Evolutionary conservation across 106 monocot genomes (phyloP), one percentile per base, ranked within the genome.

Genomic region (Apostasia ramifera): DNA sequence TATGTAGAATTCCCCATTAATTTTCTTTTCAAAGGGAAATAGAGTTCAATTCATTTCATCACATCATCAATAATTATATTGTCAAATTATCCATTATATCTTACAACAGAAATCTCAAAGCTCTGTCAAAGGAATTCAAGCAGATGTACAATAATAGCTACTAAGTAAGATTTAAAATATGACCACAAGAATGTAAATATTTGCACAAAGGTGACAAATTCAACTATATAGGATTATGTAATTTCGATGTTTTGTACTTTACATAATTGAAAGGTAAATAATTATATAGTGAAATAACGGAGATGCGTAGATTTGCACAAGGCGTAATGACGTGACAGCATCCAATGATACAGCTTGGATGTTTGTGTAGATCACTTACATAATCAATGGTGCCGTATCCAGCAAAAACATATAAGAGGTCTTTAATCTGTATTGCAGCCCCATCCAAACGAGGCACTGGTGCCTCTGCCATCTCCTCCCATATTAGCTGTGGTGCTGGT

Each of bases 361-460:
- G 26, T 26, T 26, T 26, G 26, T 26, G 26, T 55, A 71, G 43
- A 50, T 43, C 69, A 41, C 93, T 89, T 73, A 93, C 93, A 83
- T 75, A 76, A 69, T 89, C 74, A 76, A 93, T 93, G 67, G 81
- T 86, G 41, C 88, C 88, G 67, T 95, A 91, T 73, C 88, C 95
- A 74, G 88, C 88, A 74, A 95, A 88, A 8, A 95, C 91, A 60
- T 78, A 95, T 40, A 91, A 66, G 12, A 88, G 84, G 75, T 95
- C 73, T 76, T 86, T 82, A 52, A 88, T 84, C 74, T 95, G 95
- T 26, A 88, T 75, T 14, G 91, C 91, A 66, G 91, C 82, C 8
- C 95, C 91, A 68, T 95, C 95, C 43, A 95, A 55, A 49, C 91
- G 83, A 40, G 83, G 79, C 8, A 95, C 95, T n/a, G 91, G 95